phyloP scores from a whole-genome alignment of 2,329 filamentous ascomycete species.

The Fusarium sp. region DNA sequence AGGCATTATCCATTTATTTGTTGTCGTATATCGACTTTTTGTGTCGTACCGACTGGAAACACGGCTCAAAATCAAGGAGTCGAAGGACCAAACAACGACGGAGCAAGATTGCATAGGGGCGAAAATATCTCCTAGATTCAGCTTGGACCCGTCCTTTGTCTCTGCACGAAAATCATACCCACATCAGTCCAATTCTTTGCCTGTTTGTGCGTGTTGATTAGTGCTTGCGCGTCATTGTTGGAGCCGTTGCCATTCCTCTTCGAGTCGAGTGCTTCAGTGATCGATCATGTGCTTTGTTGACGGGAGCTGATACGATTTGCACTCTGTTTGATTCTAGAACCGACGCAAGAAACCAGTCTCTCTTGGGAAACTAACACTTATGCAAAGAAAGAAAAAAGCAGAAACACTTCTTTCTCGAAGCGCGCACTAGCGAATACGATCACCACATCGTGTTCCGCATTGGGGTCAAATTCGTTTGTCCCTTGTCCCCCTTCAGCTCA shows the following conservation, averaged over 20 bases:
- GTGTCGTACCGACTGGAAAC: background rate
- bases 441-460: constrained; percentile 25
- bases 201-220: constrained; percentile 11
- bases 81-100: constrained; percentile 13
- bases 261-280: background rate
- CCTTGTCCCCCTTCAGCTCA: background rate
- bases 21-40: constrained; percentile 9
- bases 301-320: constrained; percentile 10
- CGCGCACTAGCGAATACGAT: constrained; percentile 39
- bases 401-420: constrained; percentile 9
- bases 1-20: constrained; percentile 23
- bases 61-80: background rate
- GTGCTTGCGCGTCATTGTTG: constrained; percentile 20
- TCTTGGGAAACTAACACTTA: background rate
- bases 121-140: constrained; percentile 27
- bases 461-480: constrained; percentile 20
- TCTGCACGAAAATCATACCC: background rate
- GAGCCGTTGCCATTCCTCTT: background rate
- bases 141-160: constrained; percentile 16
- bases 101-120: constrained; percentile 18
- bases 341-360: background rate
- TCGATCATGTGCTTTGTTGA: constrained; percentile 21
- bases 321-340: constrained; percentile 7
- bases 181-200: constrained; percentile 19
- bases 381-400: constrained; percentile 23